A percentile compares a stretch with the other conserved stretches of the same genome.
Evolutionary conservation across 164 flowering plant genomes (phyloP).

Genomic region (Kalanchoe fedtschenkoi): DNA sequence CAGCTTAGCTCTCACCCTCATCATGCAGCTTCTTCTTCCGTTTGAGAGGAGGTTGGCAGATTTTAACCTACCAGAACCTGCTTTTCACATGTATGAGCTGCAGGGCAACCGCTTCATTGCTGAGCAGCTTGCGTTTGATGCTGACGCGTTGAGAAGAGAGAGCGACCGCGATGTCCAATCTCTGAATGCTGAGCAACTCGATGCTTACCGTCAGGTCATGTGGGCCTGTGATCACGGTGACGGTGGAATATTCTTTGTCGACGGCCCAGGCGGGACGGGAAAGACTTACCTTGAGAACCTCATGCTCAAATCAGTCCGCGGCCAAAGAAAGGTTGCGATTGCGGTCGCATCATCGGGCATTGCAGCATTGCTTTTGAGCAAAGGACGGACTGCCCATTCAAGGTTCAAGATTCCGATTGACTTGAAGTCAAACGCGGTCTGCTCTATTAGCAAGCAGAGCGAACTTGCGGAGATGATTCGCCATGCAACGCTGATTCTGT

Average conservation of each 20-base stretch:
- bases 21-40: background rate
- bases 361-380: background rate
- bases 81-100: background rate
- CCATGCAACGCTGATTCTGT: background rate
- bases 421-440: background rate
- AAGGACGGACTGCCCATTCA: background rate
- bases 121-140: background rate
- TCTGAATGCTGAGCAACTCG: background rate
- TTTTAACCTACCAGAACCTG: background rate
- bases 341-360: background rate
- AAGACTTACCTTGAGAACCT: background rate
- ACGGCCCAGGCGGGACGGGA: background rate
- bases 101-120: background rate
- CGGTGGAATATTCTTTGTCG: background rate
- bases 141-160: background rate
- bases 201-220: background rate
- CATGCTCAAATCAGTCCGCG: background rate
- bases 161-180: no score
- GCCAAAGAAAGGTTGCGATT: no score
- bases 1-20: background rate
- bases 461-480: background rate
- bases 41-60: background rate
- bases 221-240: no score
- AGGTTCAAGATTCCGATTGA: background rate
- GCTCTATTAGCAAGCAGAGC: background rate